These are phyloP conservation scores for Bryum argenteum DNA, from an alignment of 225 moss, liverwort and hornwort genomes.

Conservation along the genomic window DNA sequence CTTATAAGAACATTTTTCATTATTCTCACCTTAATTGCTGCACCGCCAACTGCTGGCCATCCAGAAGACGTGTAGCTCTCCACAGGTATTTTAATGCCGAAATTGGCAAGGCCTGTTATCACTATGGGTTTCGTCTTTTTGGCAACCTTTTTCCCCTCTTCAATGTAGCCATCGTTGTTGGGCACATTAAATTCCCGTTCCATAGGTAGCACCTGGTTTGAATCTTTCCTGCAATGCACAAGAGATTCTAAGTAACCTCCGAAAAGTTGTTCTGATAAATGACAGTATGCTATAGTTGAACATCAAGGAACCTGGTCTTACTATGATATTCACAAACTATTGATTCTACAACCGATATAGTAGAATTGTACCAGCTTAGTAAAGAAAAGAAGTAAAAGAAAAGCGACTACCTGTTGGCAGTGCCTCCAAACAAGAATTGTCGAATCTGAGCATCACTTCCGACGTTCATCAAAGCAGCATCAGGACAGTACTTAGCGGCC, in stretches of 20 bases:
- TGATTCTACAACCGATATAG: not conserved
- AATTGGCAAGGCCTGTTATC: conserved; percentile 64
- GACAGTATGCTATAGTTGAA: not conserved
- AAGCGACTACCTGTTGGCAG: conserved; percentile 54
- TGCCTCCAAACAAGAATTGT: conserved; percentile 91
- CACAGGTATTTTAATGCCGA: conserved; percentile 72
- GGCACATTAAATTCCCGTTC: conserved; percentile 83
- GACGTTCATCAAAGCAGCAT: conserved; percentile 90
- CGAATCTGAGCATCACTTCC: conserved; percentile 99
- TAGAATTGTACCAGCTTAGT: conserved; percentile 8
- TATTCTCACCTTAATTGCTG: conserved; percentile 60
- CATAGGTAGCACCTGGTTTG: conserved; percentile 57
- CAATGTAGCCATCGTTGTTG: conserved; percentile 74
- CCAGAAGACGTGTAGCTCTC: conserved; percentile 79
- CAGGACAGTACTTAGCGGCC: conserved; percentile 90
- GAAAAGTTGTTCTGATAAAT: not conserved
- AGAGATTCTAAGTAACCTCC: conserved; percentile 16
- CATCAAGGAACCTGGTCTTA: not conserved
- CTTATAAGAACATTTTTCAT: not conserved
- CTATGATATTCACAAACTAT: not conserved
- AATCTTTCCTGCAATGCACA: conserved; percentile 61
- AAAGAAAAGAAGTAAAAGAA: conserved; percentile 8
- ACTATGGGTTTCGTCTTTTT: conserved; percentile 93
- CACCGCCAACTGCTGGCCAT: conserved; percentile 95
- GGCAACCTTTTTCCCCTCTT: conserved; percentile 83